Conservation (phyloP, 2,329 filamentous ascomycete species). For the Xylariales sp. region DNA sequence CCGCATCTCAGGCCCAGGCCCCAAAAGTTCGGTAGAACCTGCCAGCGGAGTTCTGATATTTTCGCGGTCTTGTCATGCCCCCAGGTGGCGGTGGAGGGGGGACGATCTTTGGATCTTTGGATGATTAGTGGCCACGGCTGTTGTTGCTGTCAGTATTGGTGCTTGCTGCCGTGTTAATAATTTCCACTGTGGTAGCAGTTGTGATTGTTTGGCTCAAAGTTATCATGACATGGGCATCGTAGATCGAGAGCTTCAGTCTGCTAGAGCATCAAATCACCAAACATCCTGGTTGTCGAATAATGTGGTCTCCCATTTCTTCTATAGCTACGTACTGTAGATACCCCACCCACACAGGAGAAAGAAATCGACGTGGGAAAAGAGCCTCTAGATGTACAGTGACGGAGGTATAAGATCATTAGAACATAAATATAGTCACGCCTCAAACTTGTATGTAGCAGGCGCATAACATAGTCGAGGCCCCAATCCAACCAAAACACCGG, state of each 20-base stretch:
- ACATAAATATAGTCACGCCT: constrained; percentile 11
- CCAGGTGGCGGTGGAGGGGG: too few species aligned
- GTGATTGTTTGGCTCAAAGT: too few species aligned
- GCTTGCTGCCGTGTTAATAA: too few species aligned
- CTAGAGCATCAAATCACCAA: neutral
- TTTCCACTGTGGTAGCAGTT: too few species aligned
- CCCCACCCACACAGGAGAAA: constrained; percentile 11
- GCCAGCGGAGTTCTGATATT: neutral
- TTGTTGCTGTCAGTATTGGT: too few species aligned
- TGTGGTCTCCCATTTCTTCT: constrained; percentile 14
- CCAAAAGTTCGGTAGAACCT: neutral
- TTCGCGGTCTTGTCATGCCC: too few species aligned
- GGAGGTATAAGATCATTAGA: constrained; percentile 13
- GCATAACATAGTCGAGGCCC: neutral
- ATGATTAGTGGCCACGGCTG: too few species aligned
- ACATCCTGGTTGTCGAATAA: constrained; percentile 1
- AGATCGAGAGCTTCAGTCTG: neutral
- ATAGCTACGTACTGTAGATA: constrained; percentile 12
- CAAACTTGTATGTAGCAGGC: neutral
- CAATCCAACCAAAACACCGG: neutral
- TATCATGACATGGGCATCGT: neutral
- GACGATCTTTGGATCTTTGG: too few species aligned
- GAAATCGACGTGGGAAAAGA: constrained; percentile 9
- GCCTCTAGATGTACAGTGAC: constrained; percentile 13
- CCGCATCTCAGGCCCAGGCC: neutral